phyloP scores from a whole-genome alignment of 73 alveolate genomes.

The Symbiodinium natans region DNA sequence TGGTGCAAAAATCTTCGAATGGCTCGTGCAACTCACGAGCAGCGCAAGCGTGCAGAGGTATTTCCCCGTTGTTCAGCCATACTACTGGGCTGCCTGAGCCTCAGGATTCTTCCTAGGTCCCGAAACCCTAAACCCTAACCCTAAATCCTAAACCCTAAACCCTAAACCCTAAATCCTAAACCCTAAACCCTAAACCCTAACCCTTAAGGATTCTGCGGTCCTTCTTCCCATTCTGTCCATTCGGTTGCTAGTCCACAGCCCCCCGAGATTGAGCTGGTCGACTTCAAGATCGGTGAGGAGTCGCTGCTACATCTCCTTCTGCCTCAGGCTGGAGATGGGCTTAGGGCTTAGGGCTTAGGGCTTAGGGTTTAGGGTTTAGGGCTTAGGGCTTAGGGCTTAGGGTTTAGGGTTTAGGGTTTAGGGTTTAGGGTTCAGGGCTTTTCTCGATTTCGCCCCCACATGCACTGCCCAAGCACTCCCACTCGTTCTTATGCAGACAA shows the following conservation, averaged over 20 bases:
- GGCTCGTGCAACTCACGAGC: not conserved
- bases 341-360: not conserved
- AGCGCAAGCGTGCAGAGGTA: constrained; percentile 7
- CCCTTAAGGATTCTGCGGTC: too few relatives aligned
- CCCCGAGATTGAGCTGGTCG: constrained; percentile 43
- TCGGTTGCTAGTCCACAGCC: not conserved
- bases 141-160: too few relatives aligned
- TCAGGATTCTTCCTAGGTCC: not conserved
- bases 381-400: too few relatives aligned
- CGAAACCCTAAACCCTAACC: too few relatives aligned
- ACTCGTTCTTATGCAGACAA: too few relatives aligned
- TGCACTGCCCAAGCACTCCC: too few relatives aligned
- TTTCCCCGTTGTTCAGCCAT: constrained; percentile 90
- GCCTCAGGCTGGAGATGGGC: constrained; percentile 11
- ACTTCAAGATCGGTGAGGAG: constrained; percentile 74
- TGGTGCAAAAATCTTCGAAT: not conserved
- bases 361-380: too few relatives aligned
- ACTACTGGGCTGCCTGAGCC: constrained; percentile 62
- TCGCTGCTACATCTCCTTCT: constrained; percentile 67
- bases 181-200: too few relatives aligned
- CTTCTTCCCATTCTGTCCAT: not conserved
- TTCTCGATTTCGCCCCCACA: too few relatives aligned
- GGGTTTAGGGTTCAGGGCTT: too few relatives aligned
- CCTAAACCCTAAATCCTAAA: too few relatives aligned
- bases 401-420: too few relatives aligned